Evolutionary conservation across 2,329 filamentous ascomycete genomes (phyloP), one percentile per base, ranked within the genome.

Genomic region (Colletotrichum limetticola): DNA sequence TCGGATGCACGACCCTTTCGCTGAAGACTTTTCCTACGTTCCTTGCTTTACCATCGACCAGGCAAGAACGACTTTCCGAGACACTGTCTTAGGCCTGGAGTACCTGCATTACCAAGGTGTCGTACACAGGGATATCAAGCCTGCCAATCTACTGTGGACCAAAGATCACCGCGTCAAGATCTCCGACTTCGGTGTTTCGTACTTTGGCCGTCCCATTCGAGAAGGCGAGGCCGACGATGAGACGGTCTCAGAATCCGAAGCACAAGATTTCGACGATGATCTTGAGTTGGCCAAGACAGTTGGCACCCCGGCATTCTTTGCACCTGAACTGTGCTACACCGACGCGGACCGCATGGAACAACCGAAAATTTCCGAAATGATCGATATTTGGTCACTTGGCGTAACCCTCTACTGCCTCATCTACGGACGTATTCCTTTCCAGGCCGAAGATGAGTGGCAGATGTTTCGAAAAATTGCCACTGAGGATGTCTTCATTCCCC

Each of bases 241-340:
- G 83, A 92, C 85, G 73, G 91, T 86, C 22, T 93, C 93, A 4
- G 94, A 97, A 80, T 94, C 92, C 0, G 95, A 98, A 81, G 93
- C 94, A 12, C 91, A 91, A 53, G 94, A 97, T 78, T 91, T 97
- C 71, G 95, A 98, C 77, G 95, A 98, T 80, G 95, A 97, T 75
- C 91, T 97, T 73, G 97, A 98, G 81, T 87, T 99, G n/a, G 96
- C 97, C 73, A 98, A 98, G 86, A 98, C 97, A 1, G 97, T 98
- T 6, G 97, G 97, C 65, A 99, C 97, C 0, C 97, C 97, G 6
- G 97, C 96, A 1, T 99, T 99, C 83, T 99, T 98, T 80, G 97
- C 97, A 1, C 97, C 97, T 4, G 97, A 99, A 82, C 88, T 99
- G 49, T 99, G 97, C 84, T 97, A 95, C 80, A 97, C 94, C 1